Evolutionary conservation across 192 early-diverging fungal genomes (phyloP), one percentile per base, ranked within the genome.

Genomic region (Podochytrium sp.): DNA sequence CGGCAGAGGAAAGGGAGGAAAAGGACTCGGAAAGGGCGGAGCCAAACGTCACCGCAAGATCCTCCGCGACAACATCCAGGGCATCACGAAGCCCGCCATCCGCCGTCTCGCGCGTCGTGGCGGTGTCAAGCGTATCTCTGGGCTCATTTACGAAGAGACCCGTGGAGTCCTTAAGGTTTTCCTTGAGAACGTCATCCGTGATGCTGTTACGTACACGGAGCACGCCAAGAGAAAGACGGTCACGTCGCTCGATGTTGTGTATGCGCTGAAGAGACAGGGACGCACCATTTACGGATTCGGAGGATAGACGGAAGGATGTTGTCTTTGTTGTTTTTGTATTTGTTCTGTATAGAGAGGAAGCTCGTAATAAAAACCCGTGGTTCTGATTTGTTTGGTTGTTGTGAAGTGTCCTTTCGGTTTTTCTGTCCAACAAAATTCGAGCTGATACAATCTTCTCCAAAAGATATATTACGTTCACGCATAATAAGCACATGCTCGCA

Each of bases 21-120:
- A 98, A 87, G 96, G 96, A 82, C 89, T 98, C 59, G 96, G 96
- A 91, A 98, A 98, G 91, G 96, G 96, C 55, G 96, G 96, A 52
- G 96, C 96, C 85, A 98, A 98, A 92, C 96, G 96, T 83, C 97
- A 98, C 86, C 92, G 97, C 84, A 98, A 98, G 91, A 98, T 98
- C 91, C 91, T 99, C 78, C 93, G 97, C 79, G 97, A 99, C 80
- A 99, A 98, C 70, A 77, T 72, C 49, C 59, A 69, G 35, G 58
- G 74, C 41, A 75, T 75, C 74, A 75, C 74, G 33, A 75, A 75
- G 65, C 74, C 74, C 40, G 74, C 74, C 52, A 75, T 75, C 64
- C 74, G 74, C 32, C 96, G 96, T 94, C 95, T 98, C 70, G 96
- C 96, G 30, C 94, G 96, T 83, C 93, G 96, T 93, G 96, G 96